Evolutionary conservation across 1,284 basidiomycete species (phyloP).

Genomic region (Cutaneotrichosporon arboriforme): DNA sequence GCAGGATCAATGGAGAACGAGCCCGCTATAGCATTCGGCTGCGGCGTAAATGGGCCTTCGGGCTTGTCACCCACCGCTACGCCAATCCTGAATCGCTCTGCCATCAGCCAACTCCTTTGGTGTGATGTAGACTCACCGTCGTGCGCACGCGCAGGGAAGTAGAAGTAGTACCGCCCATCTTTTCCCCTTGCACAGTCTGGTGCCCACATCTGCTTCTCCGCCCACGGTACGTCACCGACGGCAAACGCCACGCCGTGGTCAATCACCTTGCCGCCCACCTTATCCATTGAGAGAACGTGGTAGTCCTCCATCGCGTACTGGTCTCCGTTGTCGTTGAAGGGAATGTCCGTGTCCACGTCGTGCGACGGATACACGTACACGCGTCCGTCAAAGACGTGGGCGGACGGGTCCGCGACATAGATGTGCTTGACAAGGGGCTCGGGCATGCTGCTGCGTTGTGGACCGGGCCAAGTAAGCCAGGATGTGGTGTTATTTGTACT

Average conservation of each 20-base stretch:
- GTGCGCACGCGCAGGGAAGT: slow-evolving; percentile 37
- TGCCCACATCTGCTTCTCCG: slow-evolving; percentile 37
- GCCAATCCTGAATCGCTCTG: slow-evolving; percentile 37
- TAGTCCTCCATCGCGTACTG: slow-evolving; percentile 43
- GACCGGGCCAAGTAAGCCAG: background rate
- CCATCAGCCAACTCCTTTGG: slow-evolving; percentile 5
- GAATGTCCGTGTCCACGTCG: slow-evolving; percentile 33
- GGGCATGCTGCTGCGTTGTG: slow-evolving; percentile 11
- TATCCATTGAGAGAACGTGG: slow-evolving; percentile 34
- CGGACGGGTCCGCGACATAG: slow-evolving; percentile 41
- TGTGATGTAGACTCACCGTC: slow-evolving; percentile 28
- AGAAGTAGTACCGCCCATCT: slow-evolving; percentile 35
- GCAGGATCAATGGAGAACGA: slow-evolving; percentile 38
- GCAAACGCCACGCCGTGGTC: slow-evolving; percentile 35
- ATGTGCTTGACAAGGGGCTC: slow-evolving; percentile 32
- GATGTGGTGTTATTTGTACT: too few relatives aligned
- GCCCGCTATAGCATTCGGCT: slow-evolving; percentile 28
- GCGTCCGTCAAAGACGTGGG: slow-evolving; percentile 32
- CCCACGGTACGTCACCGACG: slow-evolving; percentile 33
- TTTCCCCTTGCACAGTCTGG: slow-evolving; percentile 28
- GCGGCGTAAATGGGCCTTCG: slow-evolving; percentile 35
- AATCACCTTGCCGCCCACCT: slow-evolving; percentile 24
- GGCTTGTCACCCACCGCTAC: slow-evolving; percentile 29
- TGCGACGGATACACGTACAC: slow-evolving; percentile 40
- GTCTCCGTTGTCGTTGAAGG: slow-evolving; percentile 37